Conservation (phyloP, 1,284 basidiomycete genomes). For the Phellinidium pouzarii region DNA sequence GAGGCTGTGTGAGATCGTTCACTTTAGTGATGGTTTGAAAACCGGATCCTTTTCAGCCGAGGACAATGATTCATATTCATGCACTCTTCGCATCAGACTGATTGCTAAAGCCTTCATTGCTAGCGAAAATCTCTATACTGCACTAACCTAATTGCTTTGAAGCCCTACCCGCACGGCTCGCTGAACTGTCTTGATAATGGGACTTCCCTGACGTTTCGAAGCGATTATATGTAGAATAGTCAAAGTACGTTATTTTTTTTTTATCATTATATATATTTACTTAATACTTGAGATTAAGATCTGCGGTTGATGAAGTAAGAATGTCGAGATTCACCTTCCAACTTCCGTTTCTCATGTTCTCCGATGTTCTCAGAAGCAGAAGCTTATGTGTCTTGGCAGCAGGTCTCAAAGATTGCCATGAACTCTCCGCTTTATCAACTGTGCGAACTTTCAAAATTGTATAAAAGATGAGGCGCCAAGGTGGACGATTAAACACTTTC, state of each 20-base stretch:
- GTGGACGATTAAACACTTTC: constrained; percentile 14
- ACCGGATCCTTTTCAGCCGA: not conserved
- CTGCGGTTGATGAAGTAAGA: not conserved
- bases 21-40: not conserved
- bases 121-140: not conserved
- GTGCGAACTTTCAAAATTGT: constrained; percentile 5
- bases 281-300: no score
- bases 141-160: not conserved
- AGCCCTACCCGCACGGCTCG: not conserved
- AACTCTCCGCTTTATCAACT: constrained; percentile 7
- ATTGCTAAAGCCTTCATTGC: not conserved
- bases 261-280: no score
- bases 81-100: not conserved
- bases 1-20: constrained; percentile 6
- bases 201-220: not conserved
- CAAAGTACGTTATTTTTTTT: no score
- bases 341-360: constrained; percentile 1
- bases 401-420: not conserved
- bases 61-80: not conserved
- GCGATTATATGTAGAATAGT: no score
- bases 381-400: constrained; percentile 6
- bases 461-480: not conserved
- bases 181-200: not conserved
- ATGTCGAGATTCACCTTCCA: not conserved
- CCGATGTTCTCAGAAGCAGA: constrained; percentile 1